A percentile compares a stretch with the other conserved stretches of the same genome.
These are phyloP conservation scores for Neurospora sp. DNA, from an alignment of 495 filamentous ascomycete species.

Conservation along the genomic window DNA sequence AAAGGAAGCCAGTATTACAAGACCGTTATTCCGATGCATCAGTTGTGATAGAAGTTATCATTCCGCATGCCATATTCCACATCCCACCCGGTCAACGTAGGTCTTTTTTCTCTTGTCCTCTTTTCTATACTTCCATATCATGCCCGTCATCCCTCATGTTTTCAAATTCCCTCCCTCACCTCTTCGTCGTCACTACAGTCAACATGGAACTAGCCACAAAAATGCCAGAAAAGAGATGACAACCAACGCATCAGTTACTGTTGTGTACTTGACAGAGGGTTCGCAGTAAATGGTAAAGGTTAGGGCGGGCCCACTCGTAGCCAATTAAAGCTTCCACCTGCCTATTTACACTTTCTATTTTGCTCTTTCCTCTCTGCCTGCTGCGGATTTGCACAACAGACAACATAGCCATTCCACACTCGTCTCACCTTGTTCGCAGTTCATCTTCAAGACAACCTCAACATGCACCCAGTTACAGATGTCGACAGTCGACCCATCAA, in stretches of 20 bases:
- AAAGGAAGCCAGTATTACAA: not conserved
- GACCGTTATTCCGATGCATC: slow-evolving; percentile 5
- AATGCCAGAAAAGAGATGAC: slow-evolving; percentile 7
- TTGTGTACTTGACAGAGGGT: not conserved
- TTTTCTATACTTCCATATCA: not conserved
- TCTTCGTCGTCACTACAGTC: not conserved
- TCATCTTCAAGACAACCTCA: not conserved
- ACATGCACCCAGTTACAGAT: not conserved
- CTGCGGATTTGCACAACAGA: not conserved
- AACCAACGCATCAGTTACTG: slow-evolving; percentile 6
- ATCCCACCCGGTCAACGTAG: slow-evolving; percentile 1
- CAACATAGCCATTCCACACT: not conserved
- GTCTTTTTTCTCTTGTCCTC: not conserved
- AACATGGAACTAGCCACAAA: not conserved
- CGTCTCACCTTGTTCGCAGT: not conserved
- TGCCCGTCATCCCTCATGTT: not conserved
- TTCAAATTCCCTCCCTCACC: not conserved
- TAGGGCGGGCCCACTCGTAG: not conserved
- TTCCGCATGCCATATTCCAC: slow-evolving; percentile 8
- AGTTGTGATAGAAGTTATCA: slow-evolving; percentile 5
- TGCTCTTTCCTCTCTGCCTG: not conserved
- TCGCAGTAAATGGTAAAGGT: not conserved
- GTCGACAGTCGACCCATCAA: not conserved
- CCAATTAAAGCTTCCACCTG: not conserved
- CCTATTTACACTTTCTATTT: not conserved